Percentiles rank a stretch among this genome's conserved stretches.
Conservation (phyloP, 73 alveolate species). For the Tetrahymena elliotti region DNA sequence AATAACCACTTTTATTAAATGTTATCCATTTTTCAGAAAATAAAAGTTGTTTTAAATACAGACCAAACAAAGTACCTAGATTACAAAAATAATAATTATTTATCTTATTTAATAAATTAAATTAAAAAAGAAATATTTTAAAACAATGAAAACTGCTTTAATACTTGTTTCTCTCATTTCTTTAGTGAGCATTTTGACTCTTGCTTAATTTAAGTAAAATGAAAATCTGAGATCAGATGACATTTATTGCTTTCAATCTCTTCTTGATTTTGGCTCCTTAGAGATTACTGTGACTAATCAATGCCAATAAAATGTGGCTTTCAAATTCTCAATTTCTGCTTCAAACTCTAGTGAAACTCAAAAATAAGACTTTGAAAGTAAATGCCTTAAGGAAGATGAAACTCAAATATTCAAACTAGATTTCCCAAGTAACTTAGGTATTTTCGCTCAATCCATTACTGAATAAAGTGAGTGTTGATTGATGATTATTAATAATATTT, state of each 20-base stretch:
- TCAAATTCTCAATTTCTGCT: neutral
- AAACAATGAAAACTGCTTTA: neutral
- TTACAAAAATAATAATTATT: too few relatives aligned
- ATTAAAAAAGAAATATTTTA: neutral
- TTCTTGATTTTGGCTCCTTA: neutral
- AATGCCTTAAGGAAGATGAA: neutral
- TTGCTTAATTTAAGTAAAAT: too few relatives aligned
- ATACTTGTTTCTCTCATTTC: neutral
- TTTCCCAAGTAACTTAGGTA: neutral
- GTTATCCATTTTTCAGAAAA: too few relatives aligned
- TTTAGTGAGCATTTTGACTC: neutral
- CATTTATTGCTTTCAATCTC: neutral
- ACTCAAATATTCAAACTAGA: neutral
- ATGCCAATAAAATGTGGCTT: neutral
- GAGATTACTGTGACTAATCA: neutral
- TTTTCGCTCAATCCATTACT: neutral
- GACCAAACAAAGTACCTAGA: too few relatives aligned
- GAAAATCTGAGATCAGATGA: neutral
- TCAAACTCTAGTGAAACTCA: neutral
- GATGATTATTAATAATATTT: too few relatives aligned
- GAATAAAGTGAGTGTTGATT: neutral
- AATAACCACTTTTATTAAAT: too few relatives aligned
- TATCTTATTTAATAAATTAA: too few relatives aligned
- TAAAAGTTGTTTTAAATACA: too few relatives aligned
- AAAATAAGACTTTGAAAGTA: neutral